phyloP scores from a whole-genome alignment of 352 stramenopile species.

The Peronospora belbahrii region DNA sequence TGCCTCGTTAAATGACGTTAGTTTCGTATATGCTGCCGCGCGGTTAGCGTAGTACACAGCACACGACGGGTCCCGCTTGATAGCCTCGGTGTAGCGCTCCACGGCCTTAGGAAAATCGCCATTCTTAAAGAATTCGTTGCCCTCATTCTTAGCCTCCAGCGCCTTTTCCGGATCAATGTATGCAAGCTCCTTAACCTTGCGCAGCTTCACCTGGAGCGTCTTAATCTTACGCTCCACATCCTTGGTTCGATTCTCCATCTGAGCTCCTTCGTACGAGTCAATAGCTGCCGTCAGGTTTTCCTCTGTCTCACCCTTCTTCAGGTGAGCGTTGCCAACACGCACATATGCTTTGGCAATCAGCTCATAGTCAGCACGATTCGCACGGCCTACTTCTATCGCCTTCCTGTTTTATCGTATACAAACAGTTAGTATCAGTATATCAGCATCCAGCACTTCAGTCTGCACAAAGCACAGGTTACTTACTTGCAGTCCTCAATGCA shows the following conservation, averaged over 20 bases:
- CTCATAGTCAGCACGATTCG: constrained; percentile 92
- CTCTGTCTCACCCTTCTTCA: constrained; percentile 90
- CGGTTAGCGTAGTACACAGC: constrained; percentile 98
- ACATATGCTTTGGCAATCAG: constrained; percentile 94
- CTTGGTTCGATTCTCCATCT: constrained; percentile 86
- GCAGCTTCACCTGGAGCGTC: constrained; percentile 91
- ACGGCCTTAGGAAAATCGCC: constrained; percentile 92
- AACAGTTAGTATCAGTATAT: background rate
- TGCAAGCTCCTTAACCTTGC: constrained; percentile 88
- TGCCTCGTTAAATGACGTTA: constrained; percentile 91
- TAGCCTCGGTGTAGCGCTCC: constrained; percentile 95
- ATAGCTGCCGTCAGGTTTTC: constrained; percentile 85
- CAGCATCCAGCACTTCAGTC: background rate
- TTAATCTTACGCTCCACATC: constrained; percentile 95
- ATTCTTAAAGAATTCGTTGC: constrained; percentile 96
- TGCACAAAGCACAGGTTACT: constrained; percentile 9
- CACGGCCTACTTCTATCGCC: constrained; percentile 93
- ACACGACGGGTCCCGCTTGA: constrained; percentile 97
- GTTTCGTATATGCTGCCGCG: constrained; percentile 95
- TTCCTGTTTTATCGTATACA: constrained; percentile 54
- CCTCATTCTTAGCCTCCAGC: constrained; percentile 95
- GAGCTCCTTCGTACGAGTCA: constrained; percentile 76
- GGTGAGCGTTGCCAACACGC: constrained; percentile 93
- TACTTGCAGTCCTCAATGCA: constrained; percentile 91
- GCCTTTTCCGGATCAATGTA: constrained; percentile 98